Conservation (phyloP, 73 alveolate genomes). For the Paramecium pentaurelia region DNA sequence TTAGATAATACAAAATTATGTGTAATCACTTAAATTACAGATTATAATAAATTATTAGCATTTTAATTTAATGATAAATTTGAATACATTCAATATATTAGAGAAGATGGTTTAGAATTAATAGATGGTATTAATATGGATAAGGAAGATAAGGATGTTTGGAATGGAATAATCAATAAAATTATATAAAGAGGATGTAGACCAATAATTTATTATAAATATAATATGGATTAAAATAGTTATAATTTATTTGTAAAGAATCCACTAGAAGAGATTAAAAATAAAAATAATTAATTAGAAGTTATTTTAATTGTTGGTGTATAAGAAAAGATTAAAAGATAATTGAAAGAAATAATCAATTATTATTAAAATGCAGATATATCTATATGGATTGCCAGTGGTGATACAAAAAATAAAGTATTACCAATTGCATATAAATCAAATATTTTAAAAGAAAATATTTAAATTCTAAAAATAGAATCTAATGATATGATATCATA, state of each 20-base stretch:
- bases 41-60: neutral
- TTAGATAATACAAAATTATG: neutral
- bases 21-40: neutral
- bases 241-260: neutral
- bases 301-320: neutral
- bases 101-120: slow-evolving; percentile 29
- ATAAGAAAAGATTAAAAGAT: neutral
- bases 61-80: neutral
- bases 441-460: neutral
- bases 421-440: slow-evolving; percentile 25
- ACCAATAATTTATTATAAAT: neutral
- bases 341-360: neutral
- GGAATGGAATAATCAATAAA: neutral
- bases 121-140: neutral
- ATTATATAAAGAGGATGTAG: neutral
- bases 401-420: neutral
- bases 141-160: neutral
- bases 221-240: neutral
- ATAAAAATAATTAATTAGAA: neutral
- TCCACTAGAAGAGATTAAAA: neutral
- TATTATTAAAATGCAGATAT: neutral
- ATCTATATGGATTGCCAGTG: slow-evolving; percentile 26
- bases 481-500: neutral
- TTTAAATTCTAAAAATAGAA: neutral
- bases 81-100: neutral